Base-by-base conservation (phyloP, 2,329 filamentous ascomycete species). In the Xylaria polymorpha region DNA sequence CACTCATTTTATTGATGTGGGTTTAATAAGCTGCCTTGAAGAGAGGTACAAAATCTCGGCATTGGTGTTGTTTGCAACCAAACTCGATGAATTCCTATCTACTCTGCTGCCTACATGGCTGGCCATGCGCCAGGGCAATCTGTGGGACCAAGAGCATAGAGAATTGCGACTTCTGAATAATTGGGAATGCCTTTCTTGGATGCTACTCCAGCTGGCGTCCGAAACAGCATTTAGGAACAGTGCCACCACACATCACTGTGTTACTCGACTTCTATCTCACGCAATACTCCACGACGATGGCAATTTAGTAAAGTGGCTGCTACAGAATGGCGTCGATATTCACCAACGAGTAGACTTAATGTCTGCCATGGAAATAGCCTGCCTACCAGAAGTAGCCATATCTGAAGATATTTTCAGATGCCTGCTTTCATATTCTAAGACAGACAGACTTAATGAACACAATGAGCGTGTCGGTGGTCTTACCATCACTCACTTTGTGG, bases 251-350 rank as follows among this genome's bases (percentile, higher is more conserved):
- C 15, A 55, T 37, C 1, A 35, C 20, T 43, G n/a, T 46, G 22
- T 57, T 18, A 48, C 41, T 48, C 25, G 51, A n/a, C 61, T 64
- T 41, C 41, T 64, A 46, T 64, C n/a, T 20, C n/a, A 39, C 1
- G 61, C 61, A 58, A 50, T 64, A 57, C 41, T 64, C 35, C 53
- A 58, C 12, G 32, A 64, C 22, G 61, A 64, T 15, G 9, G 4
- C 20, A 8, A 20, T 14, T 41, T 64, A 41, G 12, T 58, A 3
- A n/a, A 20, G 51, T 6, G 14, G 18, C 15, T 64, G 18, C 12
- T 58, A 32, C 9, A 51, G 9, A 48, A 56, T 14, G 61, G 53
- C 22, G 43, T 58, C 14, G 32, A 50, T 41, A 9, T 35, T 50
- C 41, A 58, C 14, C 32, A 9, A 22, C 51, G 51, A 58, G 29